Conservation (phyloP, 2,329 filamentous ascomycete species). For the Elsinoe necatrix region DNA sequence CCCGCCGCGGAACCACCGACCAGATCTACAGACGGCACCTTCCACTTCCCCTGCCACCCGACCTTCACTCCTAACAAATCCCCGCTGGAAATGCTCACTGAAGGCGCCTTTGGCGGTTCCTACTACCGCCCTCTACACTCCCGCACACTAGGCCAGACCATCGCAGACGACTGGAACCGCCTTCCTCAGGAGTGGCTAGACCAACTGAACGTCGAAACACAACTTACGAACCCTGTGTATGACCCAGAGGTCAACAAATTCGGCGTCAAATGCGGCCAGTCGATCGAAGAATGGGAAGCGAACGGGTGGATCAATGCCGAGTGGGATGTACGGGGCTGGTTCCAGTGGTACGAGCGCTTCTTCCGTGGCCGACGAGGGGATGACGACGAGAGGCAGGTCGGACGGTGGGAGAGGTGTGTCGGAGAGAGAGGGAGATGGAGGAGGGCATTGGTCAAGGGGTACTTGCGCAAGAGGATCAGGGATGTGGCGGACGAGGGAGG, state of each 20-base stretch:
- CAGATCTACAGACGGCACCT: conserved; percentile 35
- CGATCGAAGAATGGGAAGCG: conserved; percentile 49
- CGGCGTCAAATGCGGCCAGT: conserved; percentile 45
- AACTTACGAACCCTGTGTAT: conserved; percentile 37
- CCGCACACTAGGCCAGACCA: conserved; percentile 33
- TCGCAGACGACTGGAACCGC: conserved; percentile 42
- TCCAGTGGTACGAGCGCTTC: conserved; percentile 50
- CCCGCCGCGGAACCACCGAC: conserved; percentile 34
- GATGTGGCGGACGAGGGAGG: conserved; percentile 41
- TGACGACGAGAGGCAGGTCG: conserved; percentile 46
- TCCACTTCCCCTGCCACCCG: conserved; percentile 39
- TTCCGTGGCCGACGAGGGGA: conserved; percentile 44
- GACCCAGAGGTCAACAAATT: conserved; percentile 46
- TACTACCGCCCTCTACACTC: conserved; percentile 45
- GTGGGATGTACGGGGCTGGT: conserved; percentile 48
- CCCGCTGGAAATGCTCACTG: conserved; percentile 43
- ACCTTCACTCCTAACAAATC: conserved; percentile 47
- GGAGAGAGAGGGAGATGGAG: conserved; percentile 46
- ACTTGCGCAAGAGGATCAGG: conserved; percentile 39
- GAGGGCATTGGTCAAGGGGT: conserved; percentile 45
- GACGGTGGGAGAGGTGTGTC: conserved; percentile 46
- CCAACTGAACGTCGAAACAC: conserved; percentile 33
- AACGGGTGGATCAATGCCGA: conserved; percentile 48
- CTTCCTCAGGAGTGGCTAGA: conserved; percentile 39
- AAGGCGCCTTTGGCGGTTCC: conserved; percentile 46